A percentile compares a stretch with the other conserved stretches of the same genome.
phyloP scores from a whole-genome alignment of 495 filamentous ascomycete species.

The Lindgomyces ingoldianus region DNA sequence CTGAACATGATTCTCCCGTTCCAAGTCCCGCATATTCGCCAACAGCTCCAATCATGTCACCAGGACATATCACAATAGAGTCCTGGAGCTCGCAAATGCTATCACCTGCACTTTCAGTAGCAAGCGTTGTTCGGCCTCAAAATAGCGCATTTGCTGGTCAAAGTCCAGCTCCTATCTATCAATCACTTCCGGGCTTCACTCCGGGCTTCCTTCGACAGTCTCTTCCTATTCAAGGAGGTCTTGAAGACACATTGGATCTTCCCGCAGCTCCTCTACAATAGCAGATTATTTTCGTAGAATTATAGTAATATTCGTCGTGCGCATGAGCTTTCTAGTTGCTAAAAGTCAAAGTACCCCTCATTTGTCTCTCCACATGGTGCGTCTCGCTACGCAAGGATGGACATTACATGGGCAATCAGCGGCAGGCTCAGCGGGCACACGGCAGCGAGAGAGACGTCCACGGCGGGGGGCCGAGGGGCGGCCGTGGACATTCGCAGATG shows the following conservation, averaged over 20 bases:
- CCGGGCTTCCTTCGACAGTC: not conserved
- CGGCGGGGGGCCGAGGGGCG: too few relatives aligned
- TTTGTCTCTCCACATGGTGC: not conserved
- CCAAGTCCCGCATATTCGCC: slow-evolving; percentile 22
- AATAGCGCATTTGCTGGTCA: slow-evolving; percentile 30
- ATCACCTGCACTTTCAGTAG: slow-evolving; percentile 33
- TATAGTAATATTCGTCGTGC: not conserved
- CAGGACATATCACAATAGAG: not conserved
- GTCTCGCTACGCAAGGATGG: not conserved
- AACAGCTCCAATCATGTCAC: slow-evolving; percentile 14
- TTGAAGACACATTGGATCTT: slow-evolving; percentile 12
- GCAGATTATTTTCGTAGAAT: slow-evolving; percentile 5
- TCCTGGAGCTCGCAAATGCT: slow-evolving; percentile 23
- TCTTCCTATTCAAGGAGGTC: not conserved
- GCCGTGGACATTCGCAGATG: not conserved
- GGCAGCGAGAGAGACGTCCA: not conserved
- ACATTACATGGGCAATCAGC: not conserved
- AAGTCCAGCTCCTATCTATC: slow-evolving; percentile 28
- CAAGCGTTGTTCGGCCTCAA: slow-evolving; percentile 30
- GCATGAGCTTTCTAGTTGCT: not conserved
- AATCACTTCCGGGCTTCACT: slow-evolving; percentile 13
- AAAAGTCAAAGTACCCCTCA: slow-evolving; percentile 1
- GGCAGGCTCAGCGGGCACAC: not conserved
- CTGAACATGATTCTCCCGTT: slow-evolving; percentile 28
- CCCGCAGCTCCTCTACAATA: slow-evolving; percentile 7